phyloP scores from a whole-genome alignment of 2,329 filamentous ascomycete species.

The Drechmeria coniospora region DNA sequence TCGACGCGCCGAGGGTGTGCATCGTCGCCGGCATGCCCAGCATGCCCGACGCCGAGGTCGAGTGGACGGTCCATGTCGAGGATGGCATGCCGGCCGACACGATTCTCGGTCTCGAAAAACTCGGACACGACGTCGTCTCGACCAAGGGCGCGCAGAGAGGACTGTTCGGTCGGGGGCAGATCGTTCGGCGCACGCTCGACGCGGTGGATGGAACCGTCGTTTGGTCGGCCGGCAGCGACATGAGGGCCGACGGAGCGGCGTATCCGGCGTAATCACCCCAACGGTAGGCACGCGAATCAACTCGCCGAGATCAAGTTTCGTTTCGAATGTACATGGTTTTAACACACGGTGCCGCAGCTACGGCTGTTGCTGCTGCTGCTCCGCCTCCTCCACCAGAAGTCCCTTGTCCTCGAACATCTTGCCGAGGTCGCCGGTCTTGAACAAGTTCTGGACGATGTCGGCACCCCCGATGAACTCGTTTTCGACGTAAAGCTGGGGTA shows the following conservation, averaged over 20 bases:
- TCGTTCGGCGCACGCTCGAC: slow-evolving; percentile 67
- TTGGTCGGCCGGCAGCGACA: slow-evolving; percentile 82
- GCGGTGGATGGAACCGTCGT: slow-evolving; percentile 49
- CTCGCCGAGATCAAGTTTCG: not conserved
- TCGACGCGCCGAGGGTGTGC: slow-evolving; percentile 85
- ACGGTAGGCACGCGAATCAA: not conserved
- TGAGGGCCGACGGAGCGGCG: slow-evolving; percentile 64
- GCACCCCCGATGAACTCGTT: slow-evolving; percentile 97
- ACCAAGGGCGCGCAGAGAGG: slow-evolving; percentile 48
- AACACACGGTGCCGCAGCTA: too few relatives aligned
- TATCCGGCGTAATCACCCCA: slow-evolving; percentile 27
- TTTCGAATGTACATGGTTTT: slow-evolving; percentile 16
- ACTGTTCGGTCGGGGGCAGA: slow-evolving; percentile 74
- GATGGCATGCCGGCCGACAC: slow-evolving; percentile 62
- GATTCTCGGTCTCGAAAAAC: slow-evolving; percentile 45
- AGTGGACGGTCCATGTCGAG: slow-evolving; percentile 60
- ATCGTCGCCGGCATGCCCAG: slow-evolving; percentile 60
- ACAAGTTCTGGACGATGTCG: slow-evolving; percentile 93
- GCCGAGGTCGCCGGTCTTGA: slow-evolving; percentile 84
- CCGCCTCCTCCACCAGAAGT: slow-evolving; percentile 49
- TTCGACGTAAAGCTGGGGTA: slow-evolving; percentile 88
- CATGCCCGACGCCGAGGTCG: slow-evolving; percentile 38
- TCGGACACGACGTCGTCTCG: slow-evolving; percentile 62
- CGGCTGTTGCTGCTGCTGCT: slow-evolving; percentile 21
- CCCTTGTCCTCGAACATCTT: slow-evolving; percentile 86